Evolutionary conservation across 345 rosid species (phyloP), one percentile per base, ranked within the genome.

Genomic region (Durio zibethinus): DNA sequence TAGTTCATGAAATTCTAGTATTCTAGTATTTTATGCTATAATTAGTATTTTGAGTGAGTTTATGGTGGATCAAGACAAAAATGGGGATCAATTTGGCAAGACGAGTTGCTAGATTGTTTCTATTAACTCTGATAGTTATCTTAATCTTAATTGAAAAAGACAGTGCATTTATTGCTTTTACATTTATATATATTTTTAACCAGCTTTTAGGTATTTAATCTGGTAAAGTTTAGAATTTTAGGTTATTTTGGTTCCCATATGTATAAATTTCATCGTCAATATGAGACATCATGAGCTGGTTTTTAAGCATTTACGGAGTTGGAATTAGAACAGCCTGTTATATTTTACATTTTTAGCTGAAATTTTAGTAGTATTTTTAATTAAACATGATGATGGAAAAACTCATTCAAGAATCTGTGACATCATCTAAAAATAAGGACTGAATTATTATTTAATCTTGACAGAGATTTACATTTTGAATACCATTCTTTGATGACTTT

Each of bases 161-260:
- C 47, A 33, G 62, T 23, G 31, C 36, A 76, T 76, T 76, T 47
- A 45, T 75, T 75, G 45, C 78, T 64, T 76, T n/a, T 29, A 47
- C 42, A n/a, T 73, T 4, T 43, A 52, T 12, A 14, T 23, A 29
- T 12, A 1, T 1, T 27, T 16, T 47, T 9, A 48, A 36, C 2
- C 20, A 27, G 56, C 36, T 43, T 74, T 74, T 74, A 25, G 9
- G 27, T 16, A 9, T 18, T n/a, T 25, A 12, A 57, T 36, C 6
- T 56, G 25, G 14, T 53, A 7, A 21, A n/a, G 14, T 23, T 40
- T 38, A 74, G 35, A 57, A 56, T 53, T 38, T 56, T 74, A 73
- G 33, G 9, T 45, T 14, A 43, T 43, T 68, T 61, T 36, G 21
- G 20, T 62, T 61, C 42, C 59, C 59, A 9, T 60, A 7, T 68